Base-by-base conservation (phyloP, 371 early-diverging fungal genomes). In the Mucor irregularis region DNA sequence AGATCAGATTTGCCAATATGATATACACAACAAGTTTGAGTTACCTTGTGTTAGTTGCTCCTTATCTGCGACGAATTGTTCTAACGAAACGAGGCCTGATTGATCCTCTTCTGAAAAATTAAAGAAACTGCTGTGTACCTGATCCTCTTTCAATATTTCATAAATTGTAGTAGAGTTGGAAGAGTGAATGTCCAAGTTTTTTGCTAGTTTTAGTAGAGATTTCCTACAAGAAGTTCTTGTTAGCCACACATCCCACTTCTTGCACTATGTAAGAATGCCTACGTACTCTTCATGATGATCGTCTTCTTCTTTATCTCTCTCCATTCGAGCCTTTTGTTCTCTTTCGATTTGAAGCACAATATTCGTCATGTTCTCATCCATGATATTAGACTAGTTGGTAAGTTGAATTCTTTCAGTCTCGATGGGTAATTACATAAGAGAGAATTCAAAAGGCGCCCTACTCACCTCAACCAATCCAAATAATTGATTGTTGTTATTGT, bases 241-340 rank as follows among this genome's bases (percentile, higher is more conserved):
- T n/a, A n/a, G 4, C 35, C n/a, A 13, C 11, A 3, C n/a, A 34
- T 14, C 10, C 4, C 0, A 34, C n/a, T 34, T 10, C n/a, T 34
- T 10, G 10, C 35, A 34, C 0, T 34, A 4, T 9, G n/a, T 14
- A 3, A 4, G n/a, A 10, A 34, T 11, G n/a, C 10, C 22, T 35
- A 39, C 19, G n/a, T 38, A 47, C 56, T 56, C 39, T 5, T 46
- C 39, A n/a, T n/a, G n/a, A n/a, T n/a, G n/a, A 35, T 35, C n/a
- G 10, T 42, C 42, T 24, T 49, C 57, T 29, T 49, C 57, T 42
- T 28, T 49, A 24, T 33, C 14, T 51, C n/a, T 13, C 28, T 45
- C 33, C 11, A 54, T 34, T 21, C 49, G 29, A 1, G 50, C 46
- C 10, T 24, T 2, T 31, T 58, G 58, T 0, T 51, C 46, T 38